Evolutionary conservation across 306 rosid genomes (phyloP).

Genomic region (Alnus glutinosa): DNA sequence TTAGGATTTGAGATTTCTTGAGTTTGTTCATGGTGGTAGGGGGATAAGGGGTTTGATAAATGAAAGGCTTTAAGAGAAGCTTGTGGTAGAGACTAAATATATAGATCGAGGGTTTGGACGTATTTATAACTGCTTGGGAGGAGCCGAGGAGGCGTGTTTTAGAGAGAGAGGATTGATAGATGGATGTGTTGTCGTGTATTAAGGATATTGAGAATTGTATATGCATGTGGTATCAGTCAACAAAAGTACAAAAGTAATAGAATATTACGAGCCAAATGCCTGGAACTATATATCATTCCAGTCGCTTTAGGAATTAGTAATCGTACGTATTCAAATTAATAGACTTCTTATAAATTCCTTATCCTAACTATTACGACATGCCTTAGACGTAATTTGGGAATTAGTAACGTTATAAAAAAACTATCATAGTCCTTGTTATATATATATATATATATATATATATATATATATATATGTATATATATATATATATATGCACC

Average conservation of each 20-base stretch:
- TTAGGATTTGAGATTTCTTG: conserved; percentile 54
- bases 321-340: no score
- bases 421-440: no score
- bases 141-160: neutral
- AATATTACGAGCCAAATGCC: neutral
- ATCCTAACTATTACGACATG: no score
- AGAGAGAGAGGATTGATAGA: neutral
- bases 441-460: no score
- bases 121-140: conserved; percentile 38
- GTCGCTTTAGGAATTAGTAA: neutral
- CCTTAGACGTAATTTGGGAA: no score
- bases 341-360: neutral
- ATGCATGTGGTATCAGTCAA: conserved; percentile 3
- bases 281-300: neutral
- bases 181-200: neutral
- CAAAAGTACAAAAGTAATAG: conserved; percentile 4
- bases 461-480: no score
- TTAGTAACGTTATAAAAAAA: no score
- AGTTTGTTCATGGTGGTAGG: conserved; percentile 49
- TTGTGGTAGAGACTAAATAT: conserved; percentile 29
- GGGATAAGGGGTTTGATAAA: conserved; percentile 18
- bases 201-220: neutral
- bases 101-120: conserved; percentile 26
- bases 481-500: no score
- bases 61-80: conserved; percentile 12